These are phyloP conservation scores for Excoecaria agallocha DNA, from an alignment of 345 rosid genomes.

Conservation along the genomic window DNA sequence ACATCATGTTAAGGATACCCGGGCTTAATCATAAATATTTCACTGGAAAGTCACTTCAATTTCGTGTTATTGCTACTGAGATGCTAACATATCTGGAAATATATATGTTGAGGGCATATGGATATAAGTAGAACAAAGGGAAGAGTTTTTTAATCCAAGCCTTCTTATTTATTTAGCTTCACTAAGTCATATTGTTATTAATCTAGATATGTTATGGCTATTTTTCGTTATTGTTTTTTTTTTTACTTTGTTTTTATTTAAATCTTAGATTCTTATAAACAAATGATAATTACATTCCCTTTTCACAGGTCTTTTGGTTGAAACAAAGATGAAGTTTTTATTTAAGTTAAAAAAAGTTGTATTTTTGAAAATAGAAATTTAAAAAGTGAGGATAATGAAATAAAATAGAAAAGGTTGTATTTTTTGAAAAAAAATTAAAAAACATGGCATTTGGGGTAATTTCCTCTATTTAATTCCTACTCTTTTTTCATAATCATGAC, in stretches of 20 bases:
- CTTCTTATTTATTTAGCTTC: background rate
- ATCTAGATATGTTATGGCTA: background rate
- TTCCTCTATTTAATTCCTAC: too few relatives aligned
- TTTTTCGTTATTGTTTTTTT: background rate
- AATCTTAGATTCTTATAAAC: background rate
- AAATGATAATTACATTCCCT: conserved; percentile 16
- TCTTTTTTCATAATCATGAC: too few relatives aligned
- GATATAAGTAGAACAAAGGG: background rate
- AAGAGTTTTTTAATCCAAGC: background rate
- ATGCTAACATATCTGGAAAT: background rate
- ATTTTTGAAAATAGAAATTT: too few relatives aligned
- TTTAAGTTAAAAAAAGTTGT: too few relatives aligned
- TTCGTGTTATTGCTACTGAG: background rate
- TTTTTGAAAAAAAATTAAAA: too few relatives aligned
- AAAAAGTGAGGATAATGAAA: too few relatives aligned
- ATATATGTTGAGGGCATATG: background rate
- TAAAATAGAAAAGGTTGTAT: too few relatives aligned
- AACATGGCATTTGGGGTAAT: too few relatives aligned
- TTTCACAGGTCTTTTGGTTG: conserved; percentile 77
- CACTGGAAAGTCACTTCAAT: background rate
- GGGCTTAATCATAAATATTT: background rate
- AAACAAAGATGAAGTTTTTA: too few relatives aligned
- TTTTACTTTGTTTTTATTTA: background rate
- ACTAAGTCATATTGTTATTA: background rate
- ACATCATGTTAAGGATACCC: background rate